Percentiles rank a stretch among this genome's conserved stretches.
phyloP scores from a whole-genome alignment of 306 rosid species.

The Prinsepia uniflora region DNA sequence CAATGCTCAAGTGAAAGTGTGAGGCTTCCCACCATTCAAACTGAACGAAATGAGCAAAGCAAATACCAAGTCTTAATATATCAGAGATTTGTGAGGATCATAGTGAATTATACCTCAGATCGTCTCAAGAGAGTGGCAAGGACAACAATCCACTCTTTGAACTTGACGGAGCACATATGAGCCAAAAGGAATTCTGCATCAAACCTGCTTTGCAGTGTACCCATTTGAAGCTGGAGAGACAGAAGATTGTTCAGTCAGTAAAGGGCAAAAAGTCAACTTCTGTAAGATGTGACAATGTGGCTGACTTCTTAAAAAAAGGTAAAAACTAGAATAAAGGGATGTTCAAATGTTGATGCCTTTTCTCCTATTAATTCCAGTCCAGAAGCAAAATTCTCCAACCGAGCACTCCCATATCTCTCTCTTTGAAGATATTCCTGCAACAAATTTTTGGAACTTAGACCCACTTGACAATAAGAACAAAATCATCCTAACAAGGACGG shows the following conservation, averaged over 20 bases:
- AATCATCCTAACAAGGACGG: constrained; percentile 5
- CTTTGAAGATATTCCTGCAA: constrained; percentile 91
- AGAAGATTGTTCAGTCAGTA: constrained; percentile 18
- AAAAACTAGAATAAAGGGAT: neutral
- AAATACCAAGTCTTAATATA: constrained; percentile 14
- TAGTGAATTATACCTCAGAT: constrained; percentile 60
- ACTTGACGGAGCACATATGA: constrained; percentile 94
- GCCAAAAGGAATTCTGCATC: constrained; percentile 96
- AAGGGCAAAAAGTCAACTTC: neutral
- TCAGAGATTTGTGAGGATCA: constrained; percentile 16
- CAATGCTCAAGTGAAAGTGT: neutral
- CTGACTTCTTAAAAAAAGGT: neutral
- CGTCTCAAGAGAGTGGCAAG: constrained; percentile 89
- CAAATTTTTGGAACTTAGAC: constrained; percentile 19
- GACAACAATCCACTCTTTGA: constrained; percentile 98
- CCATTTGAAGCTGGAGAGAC: constrained; percentile 82
- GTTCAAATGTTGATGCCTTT: constrained; percentile 50
- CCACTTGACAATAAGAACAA: constrained; percentile 11
- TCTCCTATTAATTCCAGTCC: constrained; percentile 88
- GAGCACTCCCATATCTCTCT: constrained; percentile 84
- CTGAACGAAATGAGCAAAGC: neutral
- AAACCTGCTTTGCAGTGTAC: constrained; percentile 79
- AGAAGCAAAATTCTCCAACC: constrained; percentile 84
- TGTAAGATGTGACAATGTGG: constrained; percentile 20
- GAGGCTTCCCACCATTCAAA: neutral